Evolutionary conservation across 2,329 filamentous ascomycete species (phyloP), one percentile per base, ranked within the genome.

Genomic region (Fusarium anthophilum): DNA sequence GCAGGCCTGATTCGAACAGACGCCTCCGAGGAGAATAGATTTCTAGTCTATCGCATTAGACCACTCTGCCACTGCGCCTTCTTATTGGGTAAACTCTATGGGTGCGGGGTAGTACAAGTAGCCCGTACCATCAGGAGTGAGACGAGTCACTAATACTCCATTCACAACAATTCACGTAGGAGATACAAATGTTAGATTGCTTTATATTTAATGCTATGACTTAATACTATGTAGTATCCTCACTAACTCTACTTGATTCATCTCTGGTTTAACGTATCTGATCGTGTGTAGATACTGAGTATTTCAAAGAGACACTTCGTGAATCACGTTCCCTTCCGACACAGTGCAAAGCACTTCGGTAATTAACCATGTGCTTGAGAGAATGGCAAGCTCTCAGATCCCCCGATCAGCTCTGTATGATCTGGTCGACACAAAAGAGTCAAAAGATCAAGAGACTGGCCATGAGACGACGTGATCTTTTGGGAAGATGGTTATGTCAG

Each of bases 11-110:
- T 71, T 71, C 66, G 69, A 71, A 71, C 68, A 70, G 65, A 71
- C 66, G 68, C 68, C 68, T 71, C 69, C 69, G 69, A 71, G 8
- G 69, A 71, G 69, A 71, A 70, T 70, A 71, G 66, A 71, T 71
- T 71, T 71, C 69, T 71, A 71, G 69, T 71, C 66, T 71, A 70
- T 70, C 69, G 69, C 66, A 70, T 71, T 71, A 71, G 68, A 71
- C 69, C 69, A 71, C 69, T 71, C 69, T 70, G 69, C 69, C 69
- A 71, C 69, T 66, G 63, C 66, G 69, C 69, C 69, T 71, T 62
- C 17, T 66, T 4, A 70, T 70, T 70, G 60, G 66, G 24, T 70
- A 3, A n/a, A n/a, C 3, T 18, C 10, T 10, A 0, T 0, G 10
- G 5, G 14, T 10, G 0, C 8, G 28, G 20, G 14, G 24, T 55